Conservation (phyloP, 306 rosid species). For the Quercus berberidifolia region DNA sequence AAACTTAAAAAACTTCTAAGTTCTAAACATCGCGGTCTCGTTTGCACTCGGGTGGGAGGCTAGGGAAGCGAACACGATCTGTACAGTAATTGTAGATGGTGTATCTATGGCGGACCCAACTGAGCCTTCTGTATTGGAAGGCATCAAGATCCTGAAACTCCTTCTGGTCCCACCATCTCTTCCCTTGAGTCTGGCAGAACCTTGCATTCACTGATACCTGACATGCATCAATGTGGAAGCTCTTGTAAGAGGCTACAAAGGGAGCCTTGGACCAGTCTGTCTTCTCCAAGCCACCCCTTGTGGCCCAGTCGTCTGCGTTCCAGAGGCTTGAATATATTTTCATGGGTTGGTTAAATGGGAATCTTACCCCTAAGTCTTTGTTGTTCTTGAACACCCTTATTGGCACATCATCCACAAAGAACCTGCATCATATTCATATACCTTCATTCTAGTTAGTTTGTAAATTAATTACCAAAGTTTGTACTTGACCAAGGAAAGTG, state of each 20-base stretch:
- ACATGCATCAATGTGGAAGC: constrained; percentile 91
- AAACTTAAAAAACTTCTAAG: too few relatives aligned
- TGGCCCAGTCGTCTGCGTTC: constrained; percentile 99
- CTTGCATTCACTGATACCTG: constrained; percentile 71
- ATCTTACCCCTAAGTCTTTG: constrained; percentile 75
- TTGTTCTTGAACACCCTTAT: constrained; percentile 93
- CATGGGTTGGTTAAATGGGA: constrained; percentile 92
- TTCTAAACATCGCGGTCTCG: constrained; percentile 32
- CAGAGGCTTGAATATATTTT: constrained; percentile 85
- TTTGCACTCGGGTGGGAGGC: constrained; percentile 55
- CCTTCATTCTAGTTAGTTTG: neutral
- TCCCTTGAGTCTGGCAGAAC: constrained; percentile 71
- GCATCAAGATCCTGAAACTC: constrained; percentile 69
- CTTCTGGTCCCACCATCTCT: constrained; percentile 84
- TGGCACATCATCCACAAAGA: constrained; percentile 77
- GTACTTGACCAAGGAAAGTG: too few relatives aligned
- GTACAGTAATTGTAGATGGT: constrained; percentile 94
- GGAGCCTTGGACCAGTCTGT: constrained; percentile 97
- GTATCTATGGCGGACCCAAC: constrained; percentile 66
- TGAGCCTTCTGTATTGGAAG: constrained; percentile 52
- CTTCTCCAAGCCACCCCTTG: constrained; percentile 92
- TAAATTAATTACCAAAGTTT: too few relatives aligned
- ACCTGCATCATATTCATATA: constrained; percentile 33
- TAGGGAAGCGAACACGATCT: constrained; percentile 57
- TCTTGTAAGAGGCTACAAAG: constrained; percentile 63